A percentile compares a stretch with the other conserved stretches of the same genome.
phyloP scores from a whole-genome alignment of 768 basidiomycete species.

The Mrakia gelida region DNA sequence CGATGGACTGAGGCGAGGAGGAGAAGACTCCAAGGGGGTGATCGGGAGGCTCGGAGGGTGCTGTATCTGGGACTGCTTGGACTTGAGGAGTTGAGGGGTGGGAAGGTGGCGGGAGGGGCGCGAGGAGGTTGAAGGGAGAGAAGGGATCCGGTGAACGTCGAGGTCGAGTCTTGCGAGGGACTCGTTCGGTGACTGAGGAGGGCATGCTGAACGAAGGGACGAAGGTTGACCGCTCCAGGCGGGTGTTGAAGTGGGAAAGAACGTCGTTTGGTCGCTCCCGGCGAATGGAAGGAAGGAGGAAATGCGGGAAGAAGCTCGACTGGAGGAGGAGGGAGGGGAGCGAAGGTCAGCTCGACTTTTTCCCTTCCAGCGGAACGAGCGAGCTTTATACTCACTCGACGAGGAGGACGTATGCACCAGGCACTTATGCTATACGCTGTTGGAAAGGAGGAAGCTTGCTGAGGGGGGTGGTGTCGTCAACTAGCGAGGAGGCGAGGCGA shows the following conservation, averaged over 20 bases:
- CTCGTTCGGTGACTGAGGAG: not conserved
- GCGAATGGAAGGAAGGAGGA: not conserved
- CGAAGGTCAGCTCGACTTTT: not conserved
- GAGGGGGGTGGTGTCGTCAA: not conserved
- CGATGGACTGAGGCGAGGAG: not conserved
- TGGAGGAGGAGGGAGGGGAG: not conserved
- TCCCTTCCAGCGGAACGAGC: not conserved
- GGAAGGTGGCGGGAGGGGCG: slow-evolving; percentile 8
- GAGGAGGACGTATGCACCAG: not conserved
- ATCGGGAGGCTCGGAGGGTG: not conserved
- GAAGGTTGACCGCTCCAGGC: not conserved
- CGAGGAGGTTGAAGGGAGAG: not conserved
- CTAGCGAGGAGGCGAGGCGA: too few relatives aligned
- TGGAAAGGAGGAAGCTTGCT: not conserved
- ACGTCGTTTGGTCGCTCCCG: not conserved
- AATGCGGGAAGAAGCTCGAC: not conserved
- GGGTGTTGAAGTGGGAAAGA: not conserved
- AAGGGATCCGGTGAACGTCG: not conserved
- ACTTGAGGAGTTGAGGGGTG: not conserved
- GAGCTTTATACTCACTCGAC: not conserved
- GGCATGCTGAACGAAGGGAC: not conserved
- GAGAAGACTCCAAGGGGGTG: not conserved
- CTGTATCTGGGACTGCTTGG: not conserved
- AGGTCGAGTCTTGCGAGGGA: not conserved
- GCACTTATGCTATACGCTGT: not conserved